These are phyloP conservation scores for Cryptococcus sp. DNA, from an alignment of 1,284 basidiomycete species.

Conservation along the genomic window DNA sequence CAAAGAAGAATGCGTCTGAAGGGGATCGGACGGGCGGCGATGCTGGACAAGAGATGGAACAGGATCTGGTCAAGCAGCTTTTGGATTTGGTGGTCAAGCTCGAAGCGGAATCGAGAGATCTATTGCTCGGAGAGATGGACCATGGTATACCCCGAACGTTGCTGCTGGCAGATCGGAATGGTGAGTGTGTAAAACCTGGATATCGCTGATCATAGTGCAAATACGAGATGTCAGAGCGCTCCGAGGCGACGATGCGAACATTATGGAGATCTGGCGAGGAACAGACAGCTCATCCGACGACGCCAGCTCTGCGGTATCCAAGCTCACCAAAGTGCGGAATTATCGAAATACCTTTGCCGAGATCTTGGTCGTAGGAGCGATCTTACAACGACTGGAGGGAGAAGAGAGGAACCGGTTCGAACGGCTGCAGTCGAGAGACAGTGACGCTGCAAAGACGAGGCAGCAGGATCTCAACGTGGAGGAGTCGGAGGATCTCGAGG, in stretches of 20 bases:
- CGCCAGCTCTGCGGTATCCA: neutral
- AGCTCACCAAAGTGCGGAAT: constrained; percentile 2
- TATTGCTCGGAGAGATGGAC: constrained; percentile 40
- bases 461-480: constrained; percentile 2
- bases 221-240: constrained; percentile 31
- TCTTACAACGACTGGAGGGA: constrained; percentile 42
- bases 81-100: constrained; percentile 31
- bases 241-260: constrained; percentile 23
- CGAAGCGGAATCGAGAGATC: constrained; percentile 36
- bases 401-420: constrained; percentile 41
- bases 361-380: constrained; percentile 41
- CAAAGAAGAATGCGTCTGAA: neutral
- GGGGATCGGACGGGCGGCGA: neutral
- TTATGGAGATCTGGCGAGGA: constrained; percentile 24
- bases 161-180: constrained; percentile 39
- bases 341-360: constrained; percentile 46
- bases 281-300: constrained; percentile 8
- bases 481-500: constrained; percentile 4
- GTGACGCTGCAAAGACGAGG: neutral
- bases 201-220: constrained; percentile 29
- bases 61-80: constrained; percentile 27
- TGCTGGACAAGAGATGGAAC: constrained; percentile 16
- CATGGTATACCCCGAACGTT: constrained; percentile 34
- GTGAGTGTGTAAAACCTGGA: constrained; percentile 15
- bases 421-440: constrained; percentile 19